Percentiles rank a stretch among this genome's conserved stretches.
These are phyloP conservation scores for Xylariaceae sp. DNA, from an alignment of 2,329 filamentous ascomycete species.

Conservation along the genomic window DNA sequence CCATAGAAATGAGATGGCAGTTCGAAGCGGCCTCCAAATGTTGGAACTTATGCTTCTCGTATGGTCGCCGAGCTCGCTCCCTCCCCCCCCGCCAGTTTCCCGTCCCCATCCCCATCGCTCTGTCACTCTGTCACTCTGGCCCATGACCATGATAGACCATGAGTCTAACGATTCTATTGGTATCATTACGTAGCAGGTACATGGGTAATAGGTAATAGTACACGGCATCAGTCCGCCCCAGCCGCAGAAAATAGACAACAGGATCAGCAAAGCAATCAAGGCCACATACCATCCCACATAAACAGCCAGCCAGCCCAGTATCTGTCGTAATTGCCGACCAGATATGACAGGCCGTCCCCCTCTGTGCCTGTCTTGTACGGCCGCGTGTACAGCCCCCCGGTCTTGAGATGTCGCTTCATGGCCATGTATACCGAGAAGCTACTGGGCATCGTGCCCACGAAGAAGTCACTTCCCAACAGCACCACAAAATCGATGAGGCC, in stretches of 20 bases:
- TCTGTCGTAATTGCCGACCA: constrained; percentile 40
- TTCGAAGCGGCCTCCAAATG: too few species aligned
- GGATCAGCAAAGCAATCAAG: constrained; percentile 24
- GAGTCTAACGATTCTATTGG: too few species aligned
- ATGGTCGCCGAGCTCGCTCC: too few species aligned
- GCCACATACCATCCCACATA: constrained; percentile 43
- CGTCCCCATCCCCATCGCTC: too few species aligned
- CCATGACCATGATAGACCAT: too few species aligned
- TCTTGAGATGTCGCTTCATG: constrained; percentile 40
- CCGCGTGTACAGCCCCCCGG: constrained; percentile 36
- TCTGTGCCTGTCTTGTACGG: constrained; percentile 40
- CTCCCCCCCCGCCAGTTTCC: too few species aligned
- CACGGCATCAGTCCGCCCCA: not conserved
- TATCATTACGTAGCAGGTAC: too few species aligned
- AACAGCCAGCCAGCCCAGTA: constrained; percentile 47
- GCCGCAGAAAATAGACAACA: not conserved
- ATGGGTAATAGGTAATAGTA: too few species aligned
- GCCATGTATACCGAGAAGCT: constrained; percentile 45
- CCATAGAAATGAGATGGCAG: too few species aligned
- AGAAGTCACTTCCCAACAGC: constrained; percentile 36
- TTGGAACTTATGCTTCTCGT: too few species aligned
- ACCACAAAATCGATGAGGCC: constrained; percentile 40
- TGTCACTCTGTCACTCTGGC: too few species aligned
- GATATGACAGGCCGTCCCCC: constrained; percentile 38
- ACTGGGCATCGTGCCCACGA: constrained; percentile 42